Conservation (phyloP, 805 yeast species). For the Wickerhamiella bombiphila region DNA sequence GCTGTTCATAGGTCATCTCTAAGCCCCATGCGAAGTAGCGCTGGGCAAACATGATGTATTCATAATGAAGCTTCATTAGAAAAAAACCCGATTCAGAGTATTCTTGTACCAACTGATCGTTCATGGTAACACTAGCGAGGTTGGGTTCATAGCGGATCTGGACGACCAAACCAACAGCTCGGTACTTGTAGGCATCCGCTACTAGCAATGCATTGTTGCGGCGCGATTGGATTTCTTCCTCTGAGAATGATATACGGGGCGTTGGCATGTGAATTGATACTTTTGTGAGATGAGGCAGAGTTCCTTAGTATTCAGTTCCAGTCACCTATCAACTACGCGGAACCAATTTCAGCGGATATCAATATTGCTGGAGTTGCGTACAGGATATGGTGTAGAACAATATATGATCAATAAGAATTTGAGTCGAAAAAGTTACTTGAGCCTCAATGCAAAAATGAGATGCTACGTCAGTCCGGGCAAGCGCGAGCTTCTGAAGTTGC, state of each 20-base stretch:
- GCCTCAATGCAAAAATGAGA: no score
- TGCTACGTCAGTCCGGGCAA: no score
- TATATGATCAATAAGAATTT: no score
- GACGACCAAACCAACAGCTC: neutral
- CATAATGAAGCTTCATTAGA: slow-evolving; percentile 5
- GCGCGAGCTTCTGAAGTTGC: no score
- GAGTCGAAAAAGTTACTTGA: no score
- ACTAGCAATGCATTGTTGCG: neutral
- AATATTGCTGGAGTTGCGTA: no score
- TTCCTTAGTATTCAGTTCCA: no score
- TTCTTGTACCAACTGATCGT: neutral
- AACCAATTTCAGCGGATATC: no score
- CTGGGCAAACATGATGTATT: neutral
- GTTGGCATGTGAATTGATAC: no score
- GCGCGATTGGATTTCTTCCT: neutral
- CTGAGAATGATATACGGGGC: slow-evolving; percentile 2
- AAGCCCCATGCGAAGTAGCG: slow-evolving; percentile 1
- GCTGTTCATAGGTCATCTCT: neutral
- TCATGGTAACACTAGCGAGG: neutral
- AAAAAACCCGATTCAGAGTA: slow-evolving; percentile 2
- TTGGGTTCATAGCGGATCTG: slow-evolving; percentile 5
- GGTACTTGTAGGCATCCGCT: slow-evolving; percentile 1
- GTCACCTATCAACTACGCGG: no score
- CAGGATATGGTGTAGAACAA: no score
- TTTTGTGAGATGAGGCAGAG: no score